Evolutionary conservation across 2,329 filamentous ascomycete species (phyloP).

Genomic region (Periglandula ipomoeae): DNA sequence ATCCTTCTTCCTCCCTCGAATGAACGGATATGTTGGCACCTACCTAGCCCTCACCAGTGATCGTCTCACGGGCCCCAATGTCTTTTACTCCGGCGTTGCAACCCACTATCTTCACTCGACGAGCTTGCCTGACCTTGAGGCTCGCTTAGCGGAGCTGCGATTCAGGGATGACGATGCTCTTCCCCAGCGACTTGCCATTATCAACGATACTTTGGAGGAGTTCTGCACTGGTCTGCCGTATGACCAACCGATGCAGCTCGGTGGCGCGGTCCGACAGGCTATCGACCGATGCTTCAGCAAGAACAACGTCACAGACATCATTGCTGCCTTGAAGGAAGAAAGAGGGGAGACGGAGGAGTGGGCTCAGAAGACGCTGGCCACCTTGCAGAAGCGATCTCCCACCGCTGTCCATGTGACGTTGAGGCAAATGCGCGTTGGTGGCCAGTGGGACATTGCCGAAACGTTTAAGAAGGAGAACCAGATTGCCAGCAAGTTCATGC

Average conservation of each 20-base stretch:
- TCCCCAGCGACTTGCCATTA: conserved; percentile 54
- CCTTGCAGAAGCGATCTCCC: conserved; percentile 70
- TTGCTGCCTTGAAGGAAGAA: conserved; percentile 54
- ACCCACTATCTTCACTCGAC: conserved; percentile 96
- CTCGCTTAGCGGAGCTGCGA: conserved; percentile 76
- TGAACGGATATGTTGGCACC: conserved; percentile 79
- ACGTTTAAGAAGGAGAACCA: conserved; percentile 80
- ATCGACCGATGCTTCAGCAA: conserved; percentile 78
- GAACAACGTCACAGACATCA: conserved; percentile 58
- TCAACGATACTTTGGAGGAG: conserved; percentile 86
- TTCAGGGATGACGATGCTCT: conserved; percentile 70
- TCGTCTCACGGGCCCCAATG: conserved; percentile 70
- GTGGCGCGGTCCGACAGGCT: conserved; percentile 62
- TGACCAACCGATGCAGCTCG: conserved; percentile 57
- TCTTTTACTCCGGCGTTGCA: conserved; percentile 83
- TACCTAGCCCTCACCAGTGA: conserved; percentile 92
- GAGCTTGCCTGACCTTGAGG: conserved; percentile 69
- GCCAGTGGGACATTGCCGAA: conserved; percentile 69
- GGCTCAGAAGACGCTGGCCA: conserved; percentile 69
- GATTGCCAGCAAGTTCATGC: conserved; percentile 84
- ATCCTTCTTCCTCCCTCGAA: conserved; percentile 86
- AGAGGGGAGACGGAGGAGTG: conserved; percentile 52
- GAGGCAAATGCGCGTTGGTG: conserved; percentile 69
- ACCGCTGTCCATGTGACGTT: conserved; percentile 80
- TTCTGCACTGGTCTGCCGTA: conserved; percentile 79